Evolutionary conservation across 768 basidiomycete species (phyloP), one percentile per base, ranked within the genome.

Genomic region (Terana coerulea): DNA sequence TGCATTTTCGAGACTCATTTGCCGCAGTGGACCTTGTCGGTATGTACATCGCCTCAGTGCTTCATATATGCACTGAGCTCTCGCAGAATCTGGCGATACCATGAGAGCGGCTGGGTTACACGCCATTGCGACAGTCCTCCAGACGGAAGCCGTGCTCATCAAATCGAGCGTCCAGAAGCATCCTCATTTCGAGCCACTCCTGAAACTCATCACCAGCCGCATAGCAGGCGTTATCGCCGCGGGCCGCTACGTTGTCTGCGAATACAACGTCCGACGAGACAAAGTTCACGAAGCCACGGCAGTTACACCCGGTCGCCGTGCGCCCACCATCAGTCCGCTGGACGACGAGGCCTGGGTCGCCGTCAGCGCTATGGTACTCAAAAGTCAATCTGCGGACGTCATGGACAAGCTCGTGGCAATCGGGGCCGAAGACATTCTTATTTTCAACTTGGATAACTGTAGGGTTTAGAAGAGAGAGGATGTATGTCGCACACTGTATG

Each of bases 91-190:
- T 15, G 97, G 97, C 36, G 97, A 99, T 62, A 99, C 97, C 7
- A 99, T 99, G 97, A 91, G 95, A 29, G 97, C 95, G 22, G 95
- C 95, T 0, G 97, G 95, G 31, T 76, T 98, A 49, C 90, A 90
- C 66, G 84, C 95, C 34, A 98, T 99, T 61, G 88, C 85, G 12
- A 98, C 93, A 9, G 66, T 99, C 10, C 79, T 99, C 49, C 68
- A 84, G 34, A 82, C 87, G 0, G 88, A 99, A 70, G 95, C 95
- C 10, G 91, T 98, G 47, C 82, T 99, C 30, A 97, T 99, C 76
- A 88, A 84, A 55, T 91, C 89, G 1, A 76, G 72, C 46, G 69
- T 71, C 15, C 74, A 77, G 0, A 90, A 88, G 57, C 78, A 84
- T 54, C 76, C 84, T 2, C 70, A 82, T 10, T 75, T 86, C 51